Evolutionary conservation across 139 green algal species (phyloP), one percentile per base, ranked within the genome.

Genomic region (Trebouxia sp.): DNA sequence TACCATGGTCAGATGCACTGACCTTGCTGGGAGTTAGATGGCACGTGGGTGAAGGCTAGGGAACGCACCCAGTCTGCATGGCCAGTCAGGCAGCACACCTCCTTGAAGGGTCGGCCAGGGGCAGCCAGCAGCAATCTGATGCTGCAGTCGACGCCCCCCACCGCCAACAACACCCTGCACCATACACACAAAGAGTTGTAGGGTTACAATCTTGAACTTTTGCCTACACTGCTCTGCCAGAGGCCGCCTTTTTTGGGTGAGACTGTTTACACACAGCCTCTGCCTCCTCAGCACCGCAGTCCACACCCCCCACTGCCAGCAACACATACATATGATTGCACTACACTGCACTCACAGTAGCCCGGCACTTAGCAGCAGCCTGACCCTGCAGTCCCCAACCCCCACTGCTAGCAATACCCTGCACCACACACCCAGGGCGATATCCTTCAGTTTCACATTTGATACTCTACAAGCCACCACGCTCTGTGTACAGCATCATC

Each of bases 11-110:
- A 42, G 37, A 38, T 5, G 30, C 10, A 32, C 55, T 28, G 20
- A 32, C 43, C 10, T 32, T 43, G 24, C 28, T 28, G 9, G 6
- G 30, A 28, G 24, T 32, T 0, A 85, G 66, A 76, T 0, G 47
- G 39, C 38, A 89, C 38, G 41, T 87, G 50, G 28, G 80, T 84
- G 69, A 96, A 97, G 0, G 88, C 87, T n/a, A 98, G 81, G 5
- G 85, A 87, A 0, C 91, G 84, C 47, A 98, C 82, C 94, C 94
- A 98, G 83, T 97, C 93, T 43, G 94, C 87, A 78, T 97, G 94
- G 3, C 94, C 94, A 42, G 80, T 74, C 67, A 97, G 87, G 76
- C 65, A 65, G 84, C 85, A 92, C 0, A 76, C 87, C 8, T 56
- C 30, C 43, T 70, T 5, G 79, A 97, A 96, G 17, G 80, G 20